Percentiles rank a stretch among this genome's conserved stretches.
phyloP scores from a whole-genome alignment of 23 red algal genomes.

The Gracilaria caudata region DNA sequence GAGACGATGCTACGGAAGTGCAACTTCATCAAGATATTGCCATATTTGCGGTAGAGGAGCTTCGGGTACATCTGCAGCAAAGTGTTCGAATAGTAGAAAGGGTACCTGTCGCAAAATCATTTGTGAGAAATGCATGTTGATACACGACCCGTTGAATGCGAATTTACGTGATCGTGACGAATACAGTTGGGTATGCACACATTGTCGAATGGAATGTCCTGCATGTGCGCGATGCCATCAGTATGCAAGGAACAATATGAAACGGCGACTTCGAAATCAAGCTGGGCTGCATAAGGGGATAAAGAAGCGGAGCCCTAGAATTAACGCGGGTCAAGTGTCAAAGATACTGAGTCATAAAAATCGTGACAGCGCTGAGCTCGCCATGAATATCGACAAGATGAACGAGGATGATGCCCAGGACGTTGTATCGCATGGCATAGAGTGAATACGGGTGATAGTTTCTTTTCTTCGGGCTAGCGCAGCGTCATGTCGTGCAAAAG shows the following conservation, averaged over 20 bases:
- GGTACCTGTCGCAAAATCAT: not conserved
- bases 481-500: not conserved
- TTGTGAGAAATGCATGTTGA: slow-evolving; percentile 3
- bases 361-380: not conserved
- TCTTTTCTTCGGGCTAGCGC: not conserved
- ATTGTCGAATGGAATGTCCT: slow-evolving; percentile 1
- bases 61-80: not conserved
- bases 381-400: not conserved
- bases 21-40: slow-evolving; percentile 17
- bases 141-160: slow-evolving; percentile 6
- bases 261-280: slow-evolving; percentile 6
- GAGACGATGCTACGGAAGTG: slow-evolving; percentile 1
- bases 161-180: not conserved
- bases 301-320: not conserved
- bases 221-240: not conserved
- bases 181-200: not conserved
- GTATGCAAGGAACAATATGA: slow-evolving; percentile 13
- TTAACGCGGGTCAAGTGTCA: not conserved
- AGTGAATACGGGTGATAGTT: not conserved
- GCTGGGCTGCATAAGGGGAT: not conserved
- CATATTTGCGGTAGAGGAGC: slow-evolving; percentile 14
- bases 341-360: not conserved
- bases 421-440: not conserved
- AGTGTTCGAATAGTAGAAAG: not conserved
- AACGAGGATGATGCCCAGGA: not conserved